A percentile compares a stretch with the other conserved stretches of the same genome.
phyloP scores from a whole-genome alignment of 2,329 filamentous ascomycete genomes.

The Taxawa tesnikishii region DNA sequence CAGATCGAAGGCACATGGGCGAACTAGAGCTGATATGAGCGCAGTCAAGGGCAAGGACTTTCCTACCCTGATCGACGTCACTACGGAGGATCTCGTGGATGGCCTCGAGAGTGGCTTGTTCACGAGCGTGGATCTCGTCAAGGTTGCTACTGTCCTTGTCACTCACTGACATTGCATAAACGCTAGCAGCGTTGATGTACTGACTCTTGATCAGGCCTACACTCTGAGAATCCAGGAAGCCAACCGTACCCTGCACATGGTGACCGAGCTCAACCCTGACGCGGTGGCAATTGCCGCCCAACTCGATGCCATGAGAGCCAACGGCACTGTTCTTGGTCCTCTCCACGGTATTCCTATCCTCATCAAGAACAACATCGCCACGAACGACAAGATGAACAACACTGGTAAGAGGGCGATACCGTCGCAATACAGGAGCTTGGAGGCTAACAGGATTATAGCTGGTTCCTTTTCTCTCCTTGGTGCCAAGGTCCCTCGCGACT shows the following conservation, averaged over 20 bases:
- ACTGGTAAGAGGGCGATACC: conserved; percentile 27
- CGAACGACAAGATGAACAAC: conserved; percentile 49
- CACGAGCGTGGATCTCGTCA: conserved; percentile 45
- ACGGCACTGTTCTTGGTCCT: conserved; percentile 36
- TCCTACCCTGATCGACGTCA: conserved; percentile 37
- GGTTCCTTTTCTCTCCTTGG: conserved; percentile 53
- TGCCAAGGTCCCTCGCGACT: conserved; percentile 43
- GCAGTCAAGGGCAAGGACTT: conserved; percentile 8
- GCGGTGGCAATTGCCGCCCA: conserved; percentile 17
- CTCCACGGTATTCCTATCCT: conserved; percentile 54
- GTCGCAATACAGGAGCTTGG: background rate
- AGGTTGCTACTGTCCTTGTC: too few species aligned
- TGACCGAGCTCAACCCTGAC: conserved; percentile 45
- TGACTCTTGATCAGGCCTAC: conserved; percentile 29
- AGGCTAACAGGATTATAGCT: conserved; percentile 23
- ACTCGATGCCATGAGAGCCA: conserved; percentile 26
- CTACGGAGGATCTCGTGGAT: conserved; percentile 35
- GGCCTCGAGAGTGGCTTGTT: conserved; percentile 40
- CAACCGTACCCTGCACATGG: conserved; percentile 38
- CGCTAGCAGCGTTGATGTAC: conserved; percentile 9
- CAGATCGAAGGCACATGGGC: too few species aligned
- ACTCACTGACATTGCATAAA: too few species aligned
- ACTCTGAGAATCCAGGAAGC: conserved; percentile 38
- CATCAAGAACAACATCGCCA: conserved; percentile 57
- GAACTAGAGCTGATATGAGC: too few species aligned